Conservation (phyloP, 1,139 yeast species). For the Schwanniomyces etchellsii region DNA sequence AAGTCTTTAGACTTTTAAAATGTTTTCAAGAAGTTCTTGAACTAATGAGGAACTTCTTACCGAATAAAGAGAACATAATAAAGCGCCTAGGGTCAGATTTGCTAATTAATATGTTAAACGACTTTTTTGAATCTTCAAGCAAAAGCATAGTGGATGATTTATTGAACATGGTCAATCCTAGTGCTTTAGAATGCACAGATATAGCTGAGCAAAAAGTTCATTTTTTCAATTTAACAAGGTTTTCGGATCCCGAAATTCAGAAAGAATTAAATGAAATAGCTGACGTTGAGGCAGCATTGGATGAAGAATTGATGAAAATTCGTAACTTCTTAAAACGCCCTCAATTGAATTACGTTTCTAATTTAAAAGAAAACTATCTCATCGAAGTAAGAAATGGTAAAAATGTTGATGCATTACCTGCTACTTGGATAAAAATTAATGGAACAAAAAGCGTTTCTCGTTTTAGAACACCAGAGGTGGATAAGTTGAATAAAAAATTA, state of each 20-base stretch:
- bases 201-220: conserved; percentile 39
- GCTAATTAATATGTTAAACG: conserved; percentile 17
- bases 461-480: conserved; percentile 59
- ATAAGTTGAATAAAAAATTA: conserved; percentile 45
- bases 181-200: conserved; percentile 49
- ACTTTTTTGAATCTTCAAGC: conserved; percentile 13
- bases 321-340: conserved; percentile 50
- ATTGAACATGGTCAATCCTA: conserved; percentile 50
- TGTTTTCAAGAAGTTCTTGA: conserved; percentile 37
- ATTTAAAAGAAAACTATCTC: conserved; percentile 60
- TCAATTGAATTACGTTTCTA: conserved; percentile 48
- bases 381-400: conserved; percentile 66
- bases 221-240: conserved; percentile 47
- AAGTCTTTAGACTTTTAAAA: conserved; percentile 55
- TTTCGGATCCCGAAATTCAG: conserved; percentile 36
- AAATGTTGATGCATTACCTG: conserved; percentile 52
- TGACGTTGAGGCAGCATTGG: conserved; percentile 37
- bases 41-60: conserved; percentile 18
- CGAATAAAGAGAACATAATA: conserved; percentile 6
- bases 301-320: conserved; percentile 45
- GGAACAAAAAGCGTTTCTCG: conserved; percentile 70
- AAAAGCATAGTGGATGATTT: conserved; percentile 22
- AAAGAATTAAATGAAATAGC: conserved; percentile 37
- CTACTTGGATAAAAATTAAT: conserved; percentile 69
- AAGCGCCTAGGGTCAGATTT: conserved; percentile 17